Evolutionary conservation across 1,284 basidiomycete genomes (phyloP).

Genomic region (Trametes sp.): DNA sequence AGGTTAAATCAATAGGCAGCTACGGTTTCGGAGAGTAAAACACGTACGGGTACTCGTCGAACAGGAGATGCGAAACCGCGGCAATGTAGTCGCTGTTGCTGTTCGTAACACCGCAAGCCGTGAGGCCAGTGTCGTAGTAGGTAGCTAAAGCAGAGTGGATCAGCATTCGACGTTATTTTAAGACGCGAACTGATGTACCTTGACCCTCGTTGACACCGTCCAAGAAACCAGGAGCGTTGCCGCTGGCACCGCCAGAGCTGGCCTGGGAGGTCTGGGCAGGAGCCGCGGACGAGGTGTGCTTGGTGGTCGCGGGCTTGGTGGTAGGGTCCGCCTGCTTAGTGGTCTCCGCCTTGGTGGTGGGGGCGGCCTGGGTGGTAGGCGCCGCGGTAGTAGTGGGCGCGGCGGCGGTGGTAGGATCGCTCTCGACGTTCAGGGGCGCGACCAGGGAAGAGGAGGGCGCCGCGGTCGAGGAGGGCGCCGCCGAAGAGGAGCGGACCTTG

Average conservation of each 20-base stretch:
- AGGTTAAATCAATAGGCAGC: neutral
- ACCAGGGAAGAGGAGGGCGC: constrained; percentile 35
- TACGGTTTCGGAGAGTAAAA: neutral
- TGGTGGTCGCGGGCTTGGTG: constrained; percentile 21
- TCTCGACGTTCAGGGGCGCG: constrained; percentile 35
- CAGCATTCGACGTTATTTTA: neutral
- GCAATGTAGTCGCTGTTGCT: constrained; percentile 60
- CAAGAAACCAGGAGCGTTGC: constrained; percentile 44
- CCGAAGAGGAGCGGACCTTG: constrained; percentile 33
- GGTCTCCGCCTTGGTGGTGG: constrained; percentile 39
- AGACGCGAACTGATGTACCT: constrained; percentile 44
- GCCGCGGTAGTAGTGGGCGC: constrained; percentile 24
- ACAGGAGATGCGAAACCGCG: constrained; percentile 66
- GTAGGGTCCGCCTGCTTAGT: constrained; percentile 38
- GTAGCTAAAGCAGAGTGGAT: constrained; percentile 50
- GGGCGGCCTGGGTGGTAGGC: constrained; percentile 17
- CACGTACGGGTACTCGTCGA: constrained; percentile 68
- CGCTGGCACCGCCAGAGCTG: constrained; percentile 12
- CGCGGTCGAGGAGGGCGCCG: constrained; percentile 24
- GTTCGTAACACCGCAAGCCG: constrained; percentile 74
- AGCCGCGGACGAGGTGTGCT: constrained; percentile 19
- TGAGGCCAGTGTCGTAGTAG: constrained; percentile 67
- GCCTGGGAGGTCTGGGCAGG: constrained; percentile 18
- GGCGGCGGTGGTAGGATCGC: constrained; percentile 19
- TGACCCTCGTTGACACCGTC: constrained; percentile 58